phyloP scores from a whole-genome alignment of 78 protist genomes.

The Bigelowiella natans region DNA sequence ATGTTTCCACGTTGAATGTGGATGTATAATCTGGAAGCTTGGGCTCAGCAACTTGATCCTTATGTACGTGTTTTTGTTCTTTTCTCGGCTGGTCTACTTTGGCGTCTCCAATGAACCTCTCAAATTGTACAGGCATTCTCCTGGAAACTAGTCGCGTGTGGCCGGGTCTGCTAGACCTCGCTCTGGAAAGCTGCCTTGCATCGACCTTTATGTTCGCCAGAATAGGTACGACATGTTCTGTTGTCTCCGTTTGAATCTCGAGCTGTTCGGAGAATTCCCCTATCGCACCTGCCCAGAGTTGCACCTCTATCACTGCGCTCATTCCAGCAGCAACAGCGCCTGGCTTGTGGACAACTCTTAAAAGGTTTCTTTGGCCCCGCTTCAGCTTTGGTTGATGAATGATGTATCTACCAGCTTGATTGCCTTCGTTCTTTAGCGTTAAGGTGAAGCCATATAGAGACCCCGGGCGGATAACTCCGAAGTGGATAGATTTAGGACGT shows the following conservation, averaged over 20 bases:
- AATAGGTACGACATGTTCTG: neutral
- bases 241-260: neutral
- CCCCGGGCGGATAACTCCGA: neutral
- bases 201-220: neutral
- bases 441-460: neutral
- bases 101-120: neutral
- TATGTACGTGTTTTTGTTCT: too few species aligned
- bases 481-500: neutral
- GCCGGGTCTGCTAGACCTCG: neutral
- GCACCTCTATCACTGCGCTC: neutral
- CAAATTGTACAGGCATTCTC: neutral
- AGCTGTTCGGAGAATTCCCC: neutral
- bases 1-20: too few species aligned
- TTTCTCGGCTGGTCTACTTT: too few species aligned
- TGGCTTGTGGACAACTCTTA: neutral
- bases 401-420: neutral
- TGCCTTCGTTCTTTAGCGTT: neutral
- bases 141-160: neutral
- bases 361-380: neutral
- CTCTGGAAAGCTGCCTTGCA: neutral
- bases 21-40: too few species aligned
- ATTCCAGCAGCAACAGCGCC: neutral
- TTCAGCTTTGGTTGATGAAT: neutral
- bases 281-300: neutral
- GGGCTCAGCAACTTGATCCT: too few species aligned